Percentiles rank a stretch among this genome's conserved stretches.
Conservation (phyloP, 2,329 filamentous ascomycete species). For the Verticillium isaacii region DNA sequence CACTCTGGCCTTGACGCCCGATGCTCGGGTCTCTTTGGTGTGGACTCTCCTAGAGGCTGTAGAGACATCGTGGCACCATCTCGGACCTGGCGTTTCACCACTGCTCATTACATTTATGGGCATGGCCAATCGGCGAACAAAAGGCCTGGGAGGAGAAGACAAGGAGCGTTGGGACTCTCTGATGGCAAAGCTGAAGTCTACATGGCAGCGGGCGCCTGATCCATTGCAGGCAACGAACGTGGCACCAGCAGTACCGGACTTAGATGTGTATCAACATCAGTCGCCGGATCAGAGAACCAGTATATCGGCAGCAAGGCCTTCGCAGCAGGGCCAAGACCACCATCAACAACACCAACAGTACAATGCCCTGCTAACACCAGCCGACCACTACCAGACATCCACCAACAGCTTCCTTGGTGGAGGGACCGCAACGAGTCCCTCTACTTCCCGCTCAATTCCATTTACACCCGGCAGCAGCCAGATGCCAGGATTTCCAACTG, state of each 20-base stretch:
- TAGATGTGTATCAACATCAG: not conserved
- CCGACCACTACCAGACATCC: not conserved
- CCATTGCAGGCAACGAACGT: not conserved
- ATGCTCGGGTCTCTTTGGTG: slow-evolving; percentile 26
- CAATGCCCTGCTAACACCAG: not conserved
- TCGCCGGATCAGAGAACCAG: not conserved
- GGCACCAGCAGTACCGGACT: not conserved
- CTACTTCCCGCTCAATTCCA: slow-evolving; percentile 11
- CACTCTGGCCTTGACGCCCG: slow-evolving; percentile 26
- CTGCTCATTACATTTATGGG: slow-evolving; percentile 27
- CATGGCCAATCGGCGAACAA: slow-evolving; percentile 26
- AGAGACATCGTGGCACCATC: slow-evolving; percentile 19
- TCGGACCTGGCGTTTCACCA: slow-evolving; percentile 29
- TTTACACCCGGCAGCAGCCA: slow-evolving; percentile 9
- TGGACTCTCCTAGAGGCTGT: slow-evolving; percentile 30
- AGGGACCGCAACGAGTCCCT: slow-evolving; percentile 9
- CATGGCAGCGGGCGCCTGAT: slow-evolving; percentile 16
- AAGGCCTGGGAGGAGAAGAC: slow-evolving; percentile 27
- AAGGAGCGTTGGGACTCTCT: slow-evolving; percentile 24
- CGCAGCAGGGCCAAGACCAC: not conserved
- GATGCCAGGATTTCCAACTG: not conserved
- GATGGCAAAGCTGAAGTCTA: slow-evolving; percentile 18
- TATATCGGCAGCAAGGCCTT: not conserved
- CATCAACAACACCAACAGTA: not conserved
- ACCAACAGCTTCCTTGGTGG: not conserved